These are phyloP conservation scores for Aschersonia sp. DNA, from an alignment of 2,329 filamentous ascomycete species.

Conservation along the genomic window DNA sequence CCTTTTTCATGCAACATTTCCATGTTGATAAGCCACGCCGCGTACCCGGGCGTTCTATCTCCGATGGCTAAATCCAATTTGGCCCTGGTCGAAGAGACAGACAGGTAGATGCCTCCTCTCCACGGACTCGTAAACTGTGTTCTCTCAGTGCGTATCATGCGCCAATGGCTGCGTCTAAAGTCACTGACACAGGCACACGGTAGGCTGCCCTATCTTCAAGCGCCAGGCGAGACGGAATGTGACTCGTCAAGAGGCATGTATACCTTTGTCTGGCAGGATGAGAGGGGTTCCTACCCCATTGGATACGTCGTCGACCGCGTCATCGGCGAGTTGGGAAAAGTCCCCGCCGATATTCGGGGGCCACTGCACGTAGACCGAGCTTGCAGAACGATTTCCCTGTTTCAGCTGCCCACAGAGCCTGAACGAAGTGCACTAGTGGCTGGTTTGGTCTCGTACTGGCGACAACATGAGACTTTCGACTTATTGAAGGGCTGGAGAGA, in stretches of 20 bases:
- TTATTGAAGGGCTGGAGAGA: constrained; percentile 67
- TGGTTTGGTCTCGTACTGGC: constrained; percentile 38
- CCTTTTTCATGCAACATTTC: too few species aligned
- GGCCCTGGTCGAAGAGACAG: constrained; percentile 37
- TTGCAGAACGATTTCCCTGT: constrained; percentile 48
- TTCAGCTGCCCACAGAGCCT: constrained; percentile 40
- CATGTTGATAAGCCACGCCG: not conserved
- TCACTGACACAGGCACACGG: not conserved
- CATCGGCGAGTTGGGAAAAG: constrained; percentile 29
- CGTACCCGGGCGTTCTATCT: not conserved
- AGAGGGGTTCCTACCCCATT: constrained; percentile 47
- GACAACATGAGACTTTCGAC: constrained; percentile 54
- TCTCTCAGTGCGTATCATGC: too few species aligned
- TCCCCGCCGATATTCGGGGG: constrained; percentile 35
- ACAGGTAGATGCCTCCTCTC: constrained; percentile 24
- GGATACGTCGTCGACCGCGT: constrained; percentile 44
- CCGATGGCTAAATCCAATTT: constrained; percentile 22
- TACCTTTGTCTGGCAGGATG: constrained; percentile 48
- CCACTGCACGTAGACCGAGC: constrained; percentile 45
- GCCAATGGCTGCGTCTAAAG: constrained; percentile 10
- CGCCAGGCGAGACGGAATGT: constrained; percentile 46
- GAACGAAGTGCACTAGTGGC: constrained; percentile 8
- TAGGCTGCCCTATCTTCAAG: constrained; percentile 66
- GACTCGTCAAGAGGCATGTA: constrained; percentile 46
- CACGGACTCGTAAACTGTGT: too few species aligned